Conservation (phyloP, 202 grass and related monocot genomes). For the Eragrostis tef region DNA sequence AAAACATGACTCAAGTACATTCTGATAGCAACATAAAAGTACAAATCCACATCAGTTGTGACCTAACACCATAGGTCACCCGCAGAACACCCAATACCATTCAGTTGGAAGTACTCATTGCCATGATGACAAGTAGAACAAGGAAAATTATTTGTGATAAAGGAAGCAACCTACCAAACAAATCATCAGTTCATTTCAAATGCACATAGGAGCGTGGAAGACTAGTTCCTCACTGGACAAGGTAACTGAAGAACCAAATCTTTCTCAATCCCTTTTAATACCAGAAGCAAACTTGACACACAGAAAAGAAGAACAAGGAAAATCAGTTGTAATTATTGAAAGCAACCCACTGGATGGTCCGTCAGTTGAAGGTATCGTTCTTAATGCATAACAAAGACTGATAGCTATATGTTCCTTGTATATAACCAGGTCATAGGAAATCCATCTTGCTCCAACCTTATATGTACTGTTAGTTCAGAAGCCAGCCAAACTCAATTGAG, state of each 20-base stretch:
- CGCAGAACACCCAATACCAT: slow-evolving; percentile 10
- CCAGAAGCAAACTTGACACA: background rate
- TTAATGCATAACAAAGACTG: background rate
- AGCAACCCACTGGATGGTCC: slow-evolving; percentile 1
- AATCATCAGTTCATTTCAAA: slow-evolving; percentile 8
- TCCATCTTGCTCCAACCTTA: background rate
- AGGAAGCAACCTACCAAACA: background rate
- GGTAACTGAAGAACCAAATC: background rate
- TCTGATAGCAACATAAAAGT: background rate
- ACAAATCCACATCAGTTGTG: slow-evolving; percentile 14
- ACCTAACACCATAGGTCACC: background rate
- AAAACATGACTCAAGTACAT: slow-evolving; percentile 2
- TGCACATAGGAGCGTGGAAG: background rate
- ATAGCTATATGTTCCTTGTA: background rate
- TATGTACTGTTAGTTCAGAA: background rate
- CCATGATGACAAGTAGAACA: background rate
- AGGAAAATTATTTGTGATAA: background rate
- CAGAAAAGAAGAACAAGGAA: background rate
- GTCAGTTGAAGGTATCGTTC: background rate
- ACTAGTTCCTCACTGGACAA: background rate
- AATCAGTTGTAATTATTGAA: slow-evolving; percentile 10
- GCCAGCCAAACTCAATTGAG: background rate
- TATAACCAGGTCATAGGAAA: background rate
- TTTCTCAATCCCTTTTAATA: background rate
- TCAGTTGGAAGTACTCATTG: background rate